phyloP scores from a whole-genome alignment of 148 eudicot species.

The Suaeda aralocaspica region DNA sequence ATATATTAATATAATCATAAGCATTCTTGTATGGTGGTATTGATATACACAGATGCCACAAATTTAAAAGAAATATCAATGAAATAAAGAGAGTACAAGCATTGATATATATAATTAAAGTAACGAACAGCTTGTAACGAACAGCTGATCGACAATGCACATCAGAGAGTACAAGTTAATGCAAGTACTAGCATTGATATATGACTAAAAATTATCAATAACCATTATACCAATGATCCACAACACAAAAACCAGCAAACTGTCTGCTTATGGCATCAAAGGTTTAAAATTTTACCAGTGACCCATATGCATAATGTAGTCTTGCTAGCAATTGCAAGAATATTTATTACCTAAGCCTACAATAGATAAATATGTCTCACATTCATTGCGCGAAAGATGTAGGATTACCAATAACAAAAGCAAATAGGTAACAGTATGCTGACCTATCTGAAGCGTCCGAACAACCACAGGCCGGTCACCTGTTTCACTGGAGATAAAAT shows the following conservation, averaged over 20 bases:
- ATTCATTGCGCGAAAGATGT: not conserved
- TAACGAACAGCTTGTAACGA: not conserved
- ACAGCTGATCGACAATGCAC: not conserved
- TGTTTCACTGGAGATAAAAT: slow-evolving; percentile 20
- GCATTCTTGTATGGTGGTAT: not conserved
- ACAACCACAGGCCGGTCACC: slow-evolving; percentile 21
- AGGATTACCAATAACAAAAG: not conserved
- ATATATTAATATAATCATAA: not conserved
- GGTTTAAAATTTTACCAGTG: not conserved
- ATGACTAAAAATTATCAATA: no score
- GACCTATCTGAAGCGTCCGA: slow-evolving; percentile 38
- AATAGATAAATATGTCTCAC: no score
- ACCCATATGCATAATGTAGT: no score
- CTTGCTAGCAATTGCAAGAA: no score
- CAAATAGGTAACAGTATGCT: slow-evolving; percentile 17
- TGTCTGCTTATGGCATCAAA: not conserved
- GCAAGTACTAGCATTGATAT: not conserved
- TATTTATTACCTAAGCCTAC: no score
- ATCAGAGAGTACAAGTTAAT: not conserved
- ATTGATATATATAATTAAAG: no score
- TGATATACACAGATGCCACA: not conserved
- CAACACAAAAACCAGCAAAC: not conserved
- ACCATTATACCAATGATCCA: not conserved
- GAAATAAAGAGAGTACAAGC: no score
- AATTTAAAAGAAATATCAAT: not conserved